These are phyloP conservation scores for Rehmannia glutinosa DNA, from an alignment of 257 asterid genomes.

Conservation along the genomic window DNA sequence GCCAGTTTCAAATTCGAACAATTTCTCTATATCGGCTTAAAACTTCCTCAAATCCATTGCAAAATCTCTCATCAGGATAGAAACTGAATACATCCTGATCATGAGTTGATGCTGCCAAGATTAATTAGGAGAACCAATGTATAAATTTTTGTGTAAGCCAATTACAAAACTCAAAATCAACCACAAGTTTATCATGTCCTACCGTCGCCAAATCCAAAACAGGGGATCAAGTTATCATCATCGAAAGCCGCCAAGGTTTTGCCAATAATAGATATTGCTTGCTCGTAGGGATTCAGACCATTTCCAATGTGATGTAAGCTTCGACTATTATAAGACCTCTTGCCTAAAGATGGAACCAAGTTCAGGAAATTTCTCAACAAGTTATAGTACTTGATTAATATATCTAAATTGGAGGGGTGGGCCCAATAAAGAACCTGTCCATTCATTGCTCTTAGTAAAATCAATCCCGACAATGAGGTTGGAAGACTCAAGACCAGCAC, in stretches of 20 bases:
- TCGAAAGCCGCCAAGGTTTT: conserved; percentile 88
- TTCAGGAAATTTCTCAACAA: conserved; percentile 23
- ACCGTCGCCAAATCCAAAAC: conserved; percentile 98
- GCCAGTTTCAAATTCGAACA: conserved; percentile 62
- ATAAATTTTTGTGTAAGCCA: background rate
- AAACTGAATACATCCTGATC: conserved; percentile 90
- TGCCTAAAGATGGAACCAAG: conserved; percentile 45
- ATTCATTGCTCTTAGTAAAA: conserved; percentile 96
- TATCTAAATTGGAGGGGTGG: background rate
- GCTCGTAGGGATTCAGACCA: conserved; percentile 76
- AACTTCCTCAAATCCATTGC: conserved; percentile 94
- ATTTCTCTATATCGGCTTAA: conserved; percentile 73
- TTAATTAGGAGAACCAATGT: conserved; percentile 1
- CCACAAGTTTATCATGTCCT: conserved; percentile 13
- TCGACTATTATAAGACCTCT: conserved; percentile 53
- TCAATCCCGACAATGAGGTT: conserved; percentile 91
- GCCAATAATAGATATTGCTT: conserved; percentile 87
- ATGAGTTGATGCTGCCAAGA: conserved; percentile 73
- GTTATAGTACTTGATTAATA: background rate
- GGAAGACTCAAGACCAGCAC: conserved; percentile 94
- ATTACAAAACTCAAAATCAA: background rate
- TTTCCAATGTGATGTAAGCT: conserved; percentile 81
- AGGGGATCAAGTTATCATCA: conserved; percentile 93
- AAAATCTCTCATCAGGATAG: conserved; percentile 56
- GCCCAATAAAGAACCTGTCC: conserved; percentile 63